Evolutionary conservation across 352 stramenopile genomes (phyloP).

Genomic region (Paralagenidium karlingii): DNA sequence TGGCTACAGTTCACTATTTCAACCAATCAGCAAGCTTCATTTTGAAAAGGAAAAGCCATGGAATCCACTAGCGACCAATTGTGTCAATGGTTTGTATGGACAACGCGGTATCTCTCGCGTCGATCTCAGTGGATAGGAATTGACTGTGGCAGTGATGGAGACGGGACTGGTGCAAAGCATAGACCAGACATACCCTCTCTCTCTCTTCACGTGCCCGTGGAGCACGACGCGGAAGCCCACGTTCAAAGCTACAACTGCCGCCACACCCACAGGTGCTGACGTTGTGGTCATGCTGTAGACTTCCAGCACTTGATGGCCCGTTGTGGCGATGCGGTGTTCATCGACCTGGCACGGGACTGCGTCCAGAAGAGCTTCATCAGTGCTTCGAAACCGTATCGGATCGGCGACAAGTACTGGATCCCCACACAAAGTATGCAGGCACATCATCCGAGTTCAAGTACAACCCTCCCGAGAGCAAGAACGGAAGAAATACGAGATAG

Average conservation of each 20-base stretch:
- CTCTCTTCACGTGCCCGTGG: no score
- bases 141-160: no score
- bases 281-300: constrained; percentile 28
- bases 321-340: constrained; percentile 17
- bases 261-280: constrained; percentile 15
- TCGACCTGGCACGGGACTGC: constrained; percentile 16
- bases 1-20: no score
- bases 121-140: no score
- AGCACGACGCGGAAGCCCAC: constrained; percentile 16
- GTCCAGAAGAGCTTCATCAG: constrained; percentile 42
- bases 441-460: constrained; percentile 25
- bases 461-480: constrained; percentile 28
- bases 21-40: no score
- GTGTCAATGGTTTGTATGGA: no score
- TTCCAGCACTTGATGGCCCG: constrained; percentile 21
- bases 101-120: no score
- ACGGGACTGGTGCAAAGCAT: no score
- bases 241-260: constrained; percentile 23
- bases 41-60: no score
- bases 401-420: constrained; percentile 26
- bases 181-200: no score
- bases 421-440: constrained; percentile 29
- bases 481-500: constrained; percentile 18
- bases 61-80: no score
- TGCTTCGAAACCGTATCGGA: constrained; percentile 32